Percentiles rank a stretch among this genome's conserved stretches.
Conservation (phyloP, 345 rosid species). For the Eucalyptus pauciflora region DNA sequence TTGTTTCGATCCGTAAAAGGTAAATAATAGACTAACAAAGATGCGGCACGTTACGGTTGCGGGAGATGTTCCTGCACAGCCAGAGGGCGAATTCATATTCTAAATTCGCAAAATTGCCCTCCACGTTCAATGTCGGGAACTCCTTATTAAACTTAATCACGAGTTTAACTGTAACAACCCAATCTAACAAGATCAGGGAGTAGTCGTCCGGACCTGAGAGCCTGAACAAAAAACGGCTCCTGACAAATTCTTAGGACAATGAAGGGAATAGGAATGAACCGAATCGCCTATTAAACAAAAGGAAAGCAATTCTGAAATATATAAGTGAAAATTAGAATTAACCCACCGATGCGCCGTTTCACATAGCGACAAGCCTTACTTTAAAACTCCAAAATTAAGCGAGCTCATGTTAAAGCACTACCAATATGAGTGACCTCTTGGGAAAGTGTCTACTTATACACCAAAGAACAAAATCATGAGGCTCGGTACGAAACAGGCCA, state of each 20-base stretch:
- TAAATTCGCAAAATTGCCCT: background rate
- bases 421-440: background rate
- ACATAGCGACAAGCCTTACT: accelerated
- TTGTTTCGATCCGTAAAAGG: background rate
- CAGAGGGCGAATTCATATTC: background rate
- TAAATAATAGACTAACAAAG: background rate
- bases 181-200: accelerated
- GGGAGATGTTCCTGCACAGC: background rate
- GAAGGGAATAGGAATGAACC: accelerated
- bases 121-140: background rate
- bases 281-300: accelerated
- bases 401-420: too few relatives aligned
- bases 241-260: too few relatives aligned
- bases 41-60: background rate
- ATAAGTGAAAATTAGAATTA: too few relatives aligned
- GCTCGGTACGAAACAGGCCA: accelerated
- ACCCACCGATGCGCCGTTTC: accelerated
- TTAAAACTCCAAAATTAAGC: too few relatives aligned
- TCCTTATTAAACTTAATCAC: background rate
- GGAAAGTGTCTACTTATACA: accelerated
- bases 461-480: background rate
- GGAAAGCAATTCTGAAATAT: accelerated
- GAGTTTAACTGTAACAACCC: accelerated
- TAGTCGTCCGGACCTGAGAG: accelerated
- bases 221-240: accelerated